phyloP scores from a whole-genome alignment of 768 basidiomycete species.

The Mrakia blollopis region DNA sequence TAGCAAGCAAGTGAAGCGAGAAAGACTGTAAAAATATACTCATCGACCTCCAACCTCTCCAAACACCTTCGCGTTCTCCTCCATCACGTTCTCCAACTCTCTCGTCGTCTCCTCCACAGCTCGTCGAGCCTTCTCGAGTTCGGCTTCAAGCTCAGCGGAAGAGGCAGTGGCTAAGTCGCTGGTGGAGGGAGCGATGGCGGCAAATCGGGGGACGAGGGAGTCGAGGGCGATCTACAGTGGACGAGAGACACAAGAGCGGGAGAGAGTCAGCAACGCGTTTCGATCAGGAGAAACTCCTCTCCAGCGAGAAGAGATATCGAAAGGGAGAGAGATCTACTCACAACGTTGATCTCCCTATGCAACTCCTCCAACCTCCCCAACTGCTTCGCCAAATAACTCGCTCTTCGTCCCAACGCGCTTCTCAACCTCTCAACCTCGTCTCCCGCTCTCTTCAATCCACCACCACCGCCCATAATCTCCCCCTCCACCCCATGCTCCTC shows the following conservation, averaged over 20 bases:
- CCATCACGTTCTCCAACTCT: conserved; percentile 41
- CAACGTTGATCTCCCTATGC: conserved; percentile 83
- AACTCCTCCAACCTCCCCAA: conserved; percentile 80
- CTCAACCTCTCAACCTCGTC: conserved; percentile 82
- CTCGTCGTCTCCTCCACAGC: conserved; percentile 65
- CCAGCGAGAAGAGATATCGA: conserved; percentile 58
- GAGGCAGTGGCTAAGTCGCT: neutral
- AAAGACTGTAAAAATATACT: neutral
- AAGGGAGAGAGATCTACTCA: conserved; percentile 50
- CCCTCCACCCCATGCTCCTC: conserved; percentile 49
- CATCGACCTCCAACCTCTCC: neutral
- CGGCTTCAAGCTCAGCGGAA: conserved; percentile 45
- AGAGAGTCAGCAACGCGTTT: conserved; percentile 55
- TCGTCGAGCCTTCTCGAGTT: conserved; percentile 53
- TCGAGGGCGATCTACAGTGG: conserved; percentile 46
- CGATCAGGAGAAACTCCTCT: conserved; percentile 60
- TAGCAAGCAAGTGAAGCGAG: neutral
- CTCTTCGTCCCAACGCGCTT: conserved; percentile 76
- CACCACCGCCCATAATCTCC: conserved; percentile 41
- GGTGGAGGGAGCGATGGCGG: neutral
- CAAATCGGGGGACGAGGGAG: conserved; percentile 43
- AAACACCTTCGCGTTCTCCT: neutral
- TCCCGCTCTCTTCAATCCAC: conserved; percentile 49
- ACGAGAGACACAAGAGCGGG: conserved; percentile 16
- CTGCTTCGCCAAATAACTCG: conserved; percentile 76